Percentiles rank a stretch among this genome's conserved stretches.
phyloP scores from a whole-genome alignment of 352 stramenopile species.

The Globisporangium alternatum region DNA sequence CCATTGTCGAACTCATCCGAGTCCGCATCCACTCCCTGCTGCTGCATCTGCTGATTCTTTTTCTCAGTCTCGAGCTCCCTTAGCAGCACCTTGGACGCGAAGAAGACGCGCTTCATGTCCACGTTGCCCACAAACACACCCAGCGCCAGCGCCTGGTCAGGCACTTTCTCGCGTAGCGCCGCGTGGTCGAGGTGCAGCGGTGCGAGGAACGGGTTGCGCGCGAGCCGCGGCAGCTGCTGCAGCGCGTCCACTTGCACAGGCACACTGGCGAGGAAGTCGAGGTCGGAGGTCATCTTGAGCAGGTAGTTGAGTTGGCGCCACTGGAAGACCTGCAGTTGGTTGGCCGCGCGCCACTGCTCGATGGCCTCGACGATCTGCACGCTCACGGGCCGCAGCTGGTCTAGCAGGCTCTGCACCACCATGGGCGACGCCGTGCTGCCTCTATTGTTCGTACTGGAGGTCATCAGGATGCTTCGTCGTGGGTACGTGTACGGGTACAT shows the following conservation, averaged over 20 bases:
- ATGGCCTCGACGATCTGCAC: conserved; percentile 74
- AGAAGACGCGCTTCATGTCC: conserved; percentile 57
- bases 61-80: conserved; percentile 33
- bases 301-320: conserved; percentile 80
- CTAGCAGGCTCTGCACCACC: conserved; percentile 60
- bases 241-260: conserved; percentile 36
- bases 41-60: conserved; percentile 5
- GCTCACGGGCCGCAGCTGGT: conserved; percentile 58
- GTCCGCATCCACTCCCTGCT: neutral
- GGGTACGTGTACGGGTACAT: conserved; percentile 26
- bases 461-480: neutral
- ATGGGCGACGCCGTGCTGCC: conserved; percentile 37
- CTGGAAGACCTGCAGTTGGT: conserved; percentile 43
- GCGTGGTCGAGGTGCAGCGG: conserved; percentile 58
- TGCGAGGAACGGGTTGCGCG: conserved; percentile 66
- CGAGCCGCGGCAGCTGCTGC: conserved; percentile 36
- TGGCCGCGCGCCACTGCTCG: conserved; percentile 40
- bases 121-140: conserved; percentile 48
- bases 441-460: conserved; percentile 2
- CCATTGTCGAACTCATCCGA: neutral
- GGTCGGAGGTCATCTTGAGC: conserved; percentile 70
- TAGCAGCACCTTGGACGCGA: conserved; percentile 43
- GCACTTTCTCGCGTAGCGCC: conserved; percentile 29
- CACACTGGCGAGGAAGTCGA: conserved; percentile 47
- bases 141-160: conserved; percentile 26